Base-by-base conservation (phyloP, 129 eudicot species). In the Helianthus annuus region DNA sequence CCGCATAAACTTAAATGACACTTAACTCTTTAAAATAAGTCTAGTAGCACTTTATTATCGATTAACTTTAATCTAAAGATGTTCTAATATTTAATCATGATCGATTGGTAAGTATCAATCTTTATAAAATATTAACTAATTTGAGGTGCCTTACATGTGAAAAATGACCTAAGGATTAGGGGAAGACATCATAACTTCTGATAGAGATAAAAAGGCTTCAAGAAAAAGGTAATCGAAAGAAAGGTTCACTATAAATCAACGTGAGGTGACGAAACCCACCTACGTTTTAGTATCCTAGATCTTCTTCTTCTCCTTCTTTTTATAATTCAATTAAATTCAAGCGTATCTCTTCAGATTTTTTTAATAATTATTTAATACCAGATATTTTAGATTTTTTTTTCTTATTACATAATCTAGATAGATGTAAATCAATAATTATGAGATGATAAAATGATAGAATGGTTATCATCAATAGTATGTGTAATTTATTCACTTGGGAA, bases 201-300 rank as follows among this genome's bases (percentile, higher is more conserved):
- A 12, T 67, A 7, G 52, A 76, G 80, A 76, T 76, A 76, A 67
- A 67, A 75, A 75, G 73, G 32, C 40, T 64, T 22, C 58, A 57
- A 7, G 11, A 46, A 68, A 52, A 57, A 59, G 70, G 55, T 53
- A 48, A 9, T 29, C 54, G 36, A 15, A 67, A 68, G n/a, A 46
- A 17, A 68, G 7, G 36, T 56, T 56, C 51, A 46, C 51, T 45
- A 44, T 55, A 32, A 22, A 34, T 67, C 68, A 67, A 76, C 68
- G 69, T 59, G 75, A 27, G 75, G 69, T 76, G 69, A 68, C 63
- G 80, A 54, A 61, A 32, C 52, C 75, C 74, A 76, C 80, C 69
- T 68, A 17, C 4, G 11, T 15, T 56, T 57, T 42, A 11, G 36
- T 46, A 60, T 67, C 52, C 42, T 42, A 29, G 42, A 32, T 59